Base-by-base conservation (phyloP, 768 basidiomycete genomes). In the Candolleomyces eurysporus region DNA sequence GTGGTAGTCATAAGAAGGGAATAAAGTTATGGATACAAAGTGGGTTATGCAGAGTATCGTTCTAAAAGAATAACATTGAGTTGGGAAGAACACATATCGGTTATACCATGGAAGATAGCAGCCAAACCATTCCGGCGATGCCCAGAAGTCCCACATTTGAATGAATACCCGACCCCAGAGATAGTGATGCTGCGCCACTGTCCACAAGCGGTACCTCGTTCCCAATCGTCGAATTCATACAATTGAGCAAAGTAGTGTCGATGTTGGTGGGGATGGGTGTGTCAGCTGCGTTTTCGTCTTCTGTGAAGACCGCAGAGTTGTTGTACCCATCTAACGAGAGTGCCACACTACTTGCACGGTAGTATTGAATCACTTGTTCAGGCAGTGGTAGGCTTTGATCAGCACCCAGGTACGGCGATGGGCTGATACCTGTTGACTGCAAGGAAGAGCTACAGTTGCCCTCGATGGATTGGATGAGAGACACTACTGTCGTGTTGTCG, bases 281-380 rank as follows among this genome's bases (percentile, higher is more conserved):
- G 59, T 83, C 76, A 0, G 82, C 70, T 0, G 75, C 80, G 8
- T 76, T 70, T 21, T 83, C 74, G 1, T 69, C 65, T 42, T 69
- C 71, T 17, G 67, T 49, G 26, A 84, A 71, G 3, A 75, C 80
- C 6, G 79, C 83, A 0, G 85, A 84, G 63, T 90, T 82, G 66
- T 90, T 89, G 68, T 90, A 89, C 0, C 84, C 84, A 58, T 90
- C 84, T 3, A 89, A 73, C 1, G 85, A 81, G 26, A 90, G 75
- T 2, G 80, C 82, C 42, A 88, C 78, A 49, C 81, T 87, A 66
- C 86, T 87, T 2, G 85, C 83, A 32, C 88, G 85, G 66, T 86
- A 90, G 69, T 90, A 90, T 61, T 89, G 83, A n/a, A 89, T 65
- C 0, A 79, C 81, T 65, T 87, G 81, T 64, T 85, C 82, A 0